Conservation (phyloP, 179 eudicot species). For the Monotropa hypopitys region DNA sequence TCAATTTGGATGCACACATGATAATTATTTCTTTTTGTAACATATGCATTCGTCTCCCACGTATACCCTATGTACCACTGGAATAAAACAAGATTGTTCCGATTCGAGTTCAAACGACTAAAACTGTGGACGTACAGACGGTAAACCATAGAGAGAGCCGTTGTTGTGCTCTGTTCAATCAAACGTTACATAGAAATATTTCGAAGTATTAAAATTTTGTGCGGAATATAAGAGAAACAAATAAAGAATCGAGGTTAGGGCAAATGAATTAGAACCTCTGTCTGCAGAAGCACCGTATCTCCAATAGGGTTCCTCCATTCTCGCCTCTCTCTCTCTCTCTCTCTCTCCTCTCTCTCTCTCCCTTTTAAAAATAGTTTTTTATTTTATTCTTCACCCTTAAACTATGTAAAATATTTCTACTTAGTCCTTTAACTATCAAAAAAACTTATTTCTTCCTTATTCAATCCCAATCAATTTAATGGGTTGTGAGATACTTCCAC, state of each 20-base stretch:
- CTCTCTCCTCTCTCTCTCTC: neutral
- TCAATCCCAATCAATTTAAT: too few species aligned
- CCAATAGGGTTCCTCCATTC: constrained; percentile 8
- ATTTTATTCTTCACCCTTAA: too few species aligned
- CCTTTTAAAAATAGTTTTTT: too few species aligned
- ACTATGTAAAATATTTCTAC: too few species aligned
- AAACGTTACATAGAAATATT: neutral
- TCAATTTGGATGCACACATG: too few species aligned
- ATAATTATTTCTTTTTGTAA: too few species aligned
- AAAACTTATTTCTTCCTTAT: too few species aligned
- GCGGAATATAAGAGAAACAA: neutral
- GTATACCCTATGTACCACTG: neutral
- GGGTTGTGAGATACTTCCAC: too few species aligned
- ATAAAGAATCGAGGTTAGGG: neutral
- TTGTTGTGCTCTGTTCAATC: neutral
- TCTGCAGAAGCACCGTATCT: constrained; percentile 7
- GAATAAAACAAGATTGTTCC: neutral
- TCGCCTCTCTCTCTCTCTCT: neutral
- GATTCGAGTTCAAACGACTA: neutral
- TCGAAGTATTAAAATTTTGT: neutral
- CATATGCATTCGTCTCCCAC: too few species aligned
- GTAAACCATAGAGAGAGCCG: neutral
- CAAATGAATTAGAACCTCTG: constrained; percentile 2
- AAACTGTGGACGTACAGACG: neutral
- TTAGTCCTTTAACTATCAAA: too few species aligned